Percentiles rank a stretch among this genome's conserved stretches.
phyloP scores from a whole-genome alignment of 805 yeast species.

The Myxozyma neotropica region DNA sequence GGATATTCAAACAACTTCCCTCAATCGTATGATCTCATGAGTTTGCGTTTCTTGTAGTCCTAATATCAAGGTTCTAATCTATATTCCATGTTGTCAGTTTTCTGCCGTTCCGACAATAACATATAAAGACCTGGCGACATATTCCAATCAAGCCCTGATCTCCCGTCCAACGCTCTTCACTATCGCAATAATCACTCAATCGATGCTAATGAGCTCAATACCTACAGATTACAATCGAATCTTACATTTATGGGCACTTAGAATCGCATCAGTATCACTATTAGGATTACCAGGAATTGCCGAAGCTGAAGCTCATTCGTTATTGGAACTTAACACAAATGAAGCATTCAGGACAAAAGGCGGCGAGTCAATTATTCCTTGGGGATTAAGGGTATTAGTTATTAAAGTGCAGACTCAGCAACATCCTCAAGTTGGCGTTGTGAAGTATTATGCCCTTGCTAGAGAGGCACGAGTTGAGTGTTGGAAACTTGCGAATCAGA shows the following conservation, averaged over 20 bases:
- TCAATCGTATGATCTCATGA: slow-evolving; percentile 7
- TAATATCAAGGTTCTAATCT: no score
- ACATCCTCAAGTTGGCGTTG: slow-evolving; percentile 42
- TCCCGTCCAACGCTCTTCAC: slow-evolving; percentile 23
- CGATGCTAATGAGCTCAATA: slow-evolving; percentile 8
- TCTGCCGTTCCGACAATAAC: slow-evolving; percentile 5
- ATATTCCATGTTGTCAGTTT: no score
- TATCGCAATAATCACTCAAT: slow-evolving; percentile 17
- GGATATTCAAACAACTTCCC: slow-evolving; percentile 26
- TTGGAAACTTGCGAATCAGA: slow-evolving; percentile 10
- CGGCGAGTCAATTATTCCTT: slow-evolving; percentile 38
- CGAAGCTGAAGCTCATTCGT: slow-evolving; percentile 39
- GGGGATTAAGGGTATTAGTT: slow-evolving; percentile 42
- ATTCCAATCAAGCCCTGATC: slow-evolving; percentile 19
- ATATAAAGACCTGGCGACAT: slow-evolving; percentile 10
- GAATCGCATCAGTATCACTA: slow-evolving; percentile 19
- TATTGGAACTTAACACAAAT: slow-evolving; percentile 37
- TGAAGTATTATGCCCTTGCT: slow-evolving; percentile 41
- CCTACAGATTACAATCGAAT: slow-evolving; percentile 25
- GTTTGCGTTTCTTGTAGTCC: no score
- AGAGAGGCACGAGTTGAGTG: slow-evolving; percentile 42
- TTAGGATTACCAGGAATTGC: slow-evolving; percentile 36
- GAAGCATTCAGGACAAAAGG: slow-evolving; percentile 33
- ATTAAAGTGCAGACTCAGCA: slow-evolving; percentile 42
- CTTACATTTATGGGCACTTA: slow-evolving; percentile 27